phyloP scores from a whole-genome alignment of 306 rosid genomes.

The Prunus davidiana region DNA sequence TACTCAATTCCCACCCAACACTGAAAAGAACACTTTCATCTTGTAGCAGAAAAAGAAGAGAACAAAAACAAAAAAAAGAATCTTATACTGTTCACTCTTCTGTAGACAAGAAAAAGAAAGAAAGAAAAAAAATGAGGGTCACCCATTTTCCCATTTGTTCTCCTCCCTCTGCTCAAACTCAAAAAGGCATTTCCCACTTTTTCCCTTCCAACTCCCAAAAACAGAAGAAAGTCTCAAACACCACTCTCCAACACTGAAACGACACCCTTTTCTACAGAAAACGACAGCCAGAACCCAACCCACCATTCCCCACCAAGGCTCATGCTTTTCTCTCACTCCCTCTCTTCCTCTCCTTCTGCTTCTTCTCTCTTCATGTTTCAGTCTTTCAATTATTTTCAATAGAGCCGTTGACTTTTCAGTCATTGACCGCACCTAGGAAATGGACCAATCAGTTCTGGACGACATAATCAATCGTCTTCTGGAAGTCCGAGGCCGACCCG shows the following conservation, averaged over 20 bases:
- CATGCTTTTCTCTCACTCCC: constrained; percentile 24
- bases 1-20: background rate
- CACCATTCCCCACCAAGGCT: background rate
- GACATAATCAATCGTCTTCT: constrained; percentile 84
- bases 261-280: constrained; percentile 26
- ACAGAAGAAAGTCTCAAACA: constrained; percentile 3
- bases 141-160: background rate
- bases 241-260: constrained; percentile 22
- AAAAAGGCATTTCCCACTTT: background rate
- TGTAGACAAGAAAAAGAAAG: no score
- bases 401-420: constrained; percentile 22
- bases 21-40: background rate
- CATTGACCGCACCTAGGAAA: constrained; percentile 14
- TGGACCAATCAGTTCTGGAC: constrained; percentile 75
- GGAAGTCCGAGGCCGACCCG: constrained; percentile 77
- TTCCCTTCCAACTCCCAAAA: no score
- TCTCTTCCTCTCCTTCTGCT: background rate
- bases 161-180: background rate
- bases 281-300: constrained; percentile 27
- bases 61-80: background rate
- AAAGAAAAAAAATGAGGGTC: background rate
- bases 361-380: constrained; percentile 8
- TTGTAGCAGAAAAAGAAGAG: background rate
- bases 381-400: constrained; percentile 12
- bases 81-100: background rate